Evolutionary conservation across 1,284 basidiomycete species (phyloP).

Genomic region (Puccinia triticina): DNA sequence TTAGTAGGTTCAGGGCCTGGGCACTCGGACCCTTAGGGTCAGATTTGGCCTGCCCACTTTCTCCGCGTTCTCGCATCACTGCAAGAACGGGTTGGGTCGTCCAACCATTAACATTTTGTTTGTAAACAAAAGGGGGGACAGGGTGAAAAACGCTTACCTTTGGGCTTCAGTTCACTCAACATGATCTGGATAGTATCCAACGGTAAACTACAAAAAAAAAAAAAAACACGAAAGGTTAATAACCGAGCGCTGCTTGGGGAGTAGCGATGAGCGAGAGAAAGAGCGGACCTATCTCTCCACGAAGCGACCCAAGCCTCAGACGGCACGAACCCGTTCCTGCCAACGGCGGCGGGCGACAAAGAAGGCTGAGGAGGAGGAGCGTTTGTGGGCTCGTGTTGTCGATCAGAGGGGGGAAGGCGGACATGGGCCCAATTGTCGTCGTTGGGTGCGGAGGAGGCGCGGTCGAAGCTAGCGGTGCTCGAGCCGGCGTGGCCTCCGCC

Average conservation of each 20-base stretch:
- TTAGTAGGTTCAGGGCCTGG: constrained; percentile 14
- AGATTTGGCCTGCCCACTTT: not conserved
- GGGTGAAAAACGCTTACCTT: constrained; percentile 32
- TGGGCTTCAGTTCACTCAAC: constrained; percentile 47
- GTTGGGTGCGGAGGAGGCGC: not conserved
- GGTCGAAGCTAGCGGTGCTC: not conserved
- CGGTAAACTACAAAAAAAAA: constrained; percentile 33
- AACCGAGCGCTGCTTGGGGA: not conserved
- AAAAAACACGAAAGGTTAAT: not conserved
- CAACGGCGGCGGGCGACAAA: not conserved
- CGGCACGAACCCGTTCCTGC: constrained; percentile 39
- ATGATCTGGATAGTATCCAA: constrained; percentile 51
- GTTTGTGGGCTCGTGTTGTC: too few species aligned
- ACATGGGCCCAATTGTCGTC: constrained; percentile 3
- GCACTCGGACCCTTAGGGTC: not conserved
- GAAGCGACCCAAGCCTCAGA: constrained; percentile 50
- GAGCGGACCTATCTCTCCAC: constrained; percentile 49
- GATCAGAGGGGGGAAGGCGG: not conserved
- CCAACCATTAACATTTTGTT: too few species aligned
- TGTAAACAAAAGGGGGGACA: not conserved
- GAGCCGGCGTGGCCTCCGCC: not conserved
- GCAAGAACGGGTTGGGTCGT: too few species aligned
- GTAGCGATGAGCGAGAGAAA: not conserved
- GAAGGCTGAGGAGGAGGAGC: not conserved
- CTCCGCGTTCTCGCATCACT: not conserved